Percentiles rank a stretch among this genome's conserved stretches.
Conservation (phyloP, 2,329 filamentous ascomycete genomes). For the Botryotinia narcissicola region DNA sequence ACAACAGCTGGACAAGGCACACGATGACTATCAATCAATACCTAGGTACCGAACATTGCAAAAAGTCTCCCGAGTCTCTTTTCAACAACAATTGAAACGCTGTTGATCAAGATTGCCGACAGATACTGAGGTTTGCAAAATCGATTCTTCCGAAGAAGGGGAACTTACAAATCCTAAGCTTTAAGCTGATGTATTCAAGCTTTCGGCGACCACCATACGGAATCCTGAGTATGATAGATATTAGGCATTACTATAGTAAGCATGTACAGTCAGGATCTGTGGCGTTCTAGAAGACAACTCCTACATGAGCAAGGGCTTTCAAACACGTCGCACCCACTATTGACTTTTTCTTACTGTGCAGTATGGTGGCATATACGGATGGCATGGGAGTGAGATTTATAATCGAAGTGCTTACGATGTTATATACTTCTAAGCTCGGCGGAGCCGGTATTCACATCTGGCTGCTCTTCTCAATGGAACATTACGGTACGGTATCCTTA, state of each 20-base stretch:
- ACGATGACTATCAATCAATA: neutral
- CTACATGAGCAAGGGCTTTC: neutral
- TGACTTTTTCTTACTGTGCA: neutral
- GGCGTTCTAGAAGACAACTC: neutral
- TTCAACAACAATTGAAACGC: neutral
- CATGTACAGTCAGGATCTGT: neutral
- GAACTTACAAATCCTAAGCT: neutral
- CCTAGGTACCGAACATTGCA: too few relatives aligned
- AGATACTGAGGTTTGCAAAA: too few relatives aligned
- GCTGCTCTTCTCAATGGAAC: neutral
- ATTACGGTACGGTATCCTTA: neutral
- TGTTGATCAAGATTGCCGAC: neutral
- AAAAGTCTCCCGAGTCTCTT: neutral
- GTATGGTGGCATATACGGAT: neutral
- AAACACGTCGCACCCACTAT: neutral
- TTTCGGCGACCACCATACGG: neutral
- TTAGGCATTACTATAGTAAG: neutral
- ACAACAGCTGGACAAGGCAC: neutral
- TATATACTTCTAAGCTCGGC: neutral
- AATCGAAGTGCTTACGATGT: neutral
- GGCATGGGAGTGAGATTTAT: neutral
- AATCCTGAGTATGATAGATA: neutral
- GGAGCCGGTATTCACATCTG: neutral
- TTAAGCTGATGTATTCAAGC: neutral
- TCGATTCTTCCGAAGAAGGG: neutral